Base-by-base conservation (phyloP, 352 stramenopile genomes). In the Pythium rishiriense region DNA sequence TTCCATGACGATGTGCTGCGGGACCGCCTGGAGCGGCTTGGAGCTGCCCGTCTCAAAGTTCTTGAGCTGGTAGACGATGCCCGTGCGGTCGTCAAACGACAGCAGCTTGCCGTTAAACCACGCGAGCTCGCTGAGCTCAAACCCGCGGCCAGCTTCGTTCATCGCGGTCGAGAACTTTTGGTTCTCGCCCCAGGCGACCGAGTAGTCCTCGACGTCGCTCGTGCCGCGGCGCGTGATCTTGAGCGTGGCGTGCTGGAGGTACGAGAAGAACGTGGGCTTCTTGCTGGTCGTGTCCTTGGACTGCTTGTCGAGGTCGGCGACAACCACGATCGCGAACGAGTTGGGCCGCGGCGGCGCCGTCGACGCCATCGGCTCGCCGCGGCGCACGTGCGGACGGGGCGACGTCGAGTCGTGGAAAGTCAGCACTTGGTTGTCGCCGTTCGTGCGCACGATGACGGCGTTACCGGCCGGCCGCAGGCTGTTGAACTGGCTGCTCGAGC, bases 71-170 rank as follows among this genome's bases (percentile, higher is more conserved):
- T 98, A 99, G 28, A 99, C 91, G 45, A 98, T 98, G 39, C 97
- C 97, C 19, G 96, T 99, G 49, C 97, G 93, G 81, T 99, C 97
- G 71, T 99, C 97, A 72, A 99, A 98, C 22, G 96, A 94, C 45
- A 98, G 83, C 21, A 99, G 75, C 52, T 78, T 91, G 82, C 81
- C 74, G 29, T 92, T 74, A 65, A 93, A 97, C 78, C 80, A 92
- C 49, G 81, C 72, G 25, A 99, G 80, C 69, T 99, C 96, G 54
- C 83, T 97, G 41, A 99, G 84, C 78, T 99, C 97, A 72, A 98
- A 97, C 54, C 97, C 97, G 15, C 97, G 88, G 55, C 96, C 97
- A 35, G 88, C 96, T 70, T 99, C 97, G 70, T 98, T 98, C 74
- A 95, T 87, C 22, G 73, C 77, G 26, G 86, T 93, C 24, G 76